Percentiles rank a stretch among this genome's conserved stretches.
Conservation (phyloP, 2,329 filamentous ascomycete genomes). For the Tricladium varicosporioides region DNA sequence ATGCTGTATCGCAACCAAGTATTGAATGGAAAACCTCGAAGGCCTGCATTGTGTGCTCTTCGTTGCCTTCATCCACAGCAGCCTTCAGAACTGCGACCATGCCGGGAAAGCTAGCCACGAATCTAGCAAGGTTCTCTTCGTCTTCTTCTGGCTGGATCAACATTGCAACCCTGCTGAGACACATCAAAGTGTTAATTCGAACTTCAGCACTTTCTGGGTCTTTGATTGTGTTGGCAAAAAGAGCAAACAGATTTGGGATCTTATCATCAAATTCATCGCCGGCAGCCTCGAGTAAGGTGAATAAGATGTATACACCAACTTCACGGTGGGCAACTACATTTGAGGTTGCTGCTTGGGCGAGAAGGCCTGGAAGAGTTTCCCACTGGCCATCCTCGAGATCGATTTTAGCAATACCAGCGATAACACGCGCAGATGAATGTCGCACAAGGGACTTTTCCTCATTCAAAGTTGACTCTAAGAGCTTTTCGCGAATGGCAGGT, state of each 20-base stretch:
- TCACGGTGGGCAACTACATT: conserved; percentile 76
- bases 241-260: conserved; percentile 72
- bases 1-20: conserved; percentile 81
- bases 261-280: conserved; percentile 82
- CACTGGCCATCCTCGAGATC: conserved; percentile 88
- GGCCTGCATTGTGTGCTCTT: conserved; percentile 83
- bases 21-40: conserved; percentile 98
- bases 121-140: conserved; percentile 64
- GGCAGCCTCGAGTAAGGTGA: conserved; percentile 84
- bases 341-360: conserved; percentile 77
- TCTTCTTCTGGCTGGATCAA: conserved; percentile 88
- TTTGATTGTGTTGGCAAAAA: conserved; percentile 84
- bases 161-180: conserved; percentile 83
- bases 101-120: conserved; percentile 77
- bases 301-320: conserved; percentile 90
- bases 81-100: conserved; percentile 91
- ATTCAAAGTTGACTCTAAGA: conserved; percentile 79
- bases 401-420: conserved; percentile 80
- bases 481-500: conserved; percentile 72
- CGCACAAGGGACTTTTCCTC: conserved; percentile 75
- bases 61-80: conserved; percentile 74
- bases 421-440: conserved; percentile 83
- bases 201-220: conserved; percentile 91
- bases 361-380: conserved; percentile 74
- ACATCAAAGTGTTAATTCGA: conserved; percentile 89